These are phyloP conservation scores for Acrodontium crateriforme DNA, from an alignment of 2,329 filamentous ascomycete genomes.

Conservation along the genomic window DNA sequence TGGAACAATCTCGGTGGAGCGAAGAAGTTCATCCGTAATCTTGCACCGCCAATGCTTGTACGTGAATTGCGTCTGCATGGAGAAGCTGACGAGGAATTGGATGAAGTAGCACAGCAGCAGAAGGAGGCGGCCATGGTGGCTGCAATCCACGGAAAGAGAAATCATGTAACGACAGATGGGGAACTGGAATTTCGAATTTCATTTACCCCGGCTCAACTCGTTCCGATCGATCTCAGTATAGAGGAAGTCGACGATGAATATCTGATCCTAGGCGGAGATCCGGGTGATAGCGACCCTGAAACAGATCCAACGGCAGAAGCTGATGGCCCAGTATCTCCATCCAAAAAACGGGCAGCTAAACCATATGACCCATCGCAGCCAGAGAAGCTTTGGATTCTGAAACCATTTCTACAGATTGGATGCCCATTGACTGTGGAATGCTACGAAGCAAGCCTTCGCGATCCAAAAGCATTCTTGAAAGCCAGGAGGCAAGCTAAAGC, in stretches of 20 bases:
- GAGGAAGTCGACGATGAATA: constrained; percentile 52
- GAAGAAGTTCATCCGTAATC: constrained; percentile 66
- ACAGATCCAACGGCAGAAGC: constrained; percentile 10
- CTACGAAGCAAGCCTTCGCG: constrained; percentile 41
- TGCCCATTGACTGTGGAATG: constrained; percentile 50
- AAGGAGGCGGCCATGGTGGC: constrained; percentile 44
- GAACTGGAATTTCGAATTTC: constrained; percentile 65
- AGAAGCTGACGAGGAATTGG: constrained; percentile 6
- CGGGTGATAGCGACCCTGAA: constrained; percentile 22
- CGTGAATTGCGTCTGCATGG: constrained; percentile 37
- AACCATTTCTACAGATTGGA: constrained; percentile 49
- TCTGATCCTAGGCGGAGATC: constrained; percentile 25
- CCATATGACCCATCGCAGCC: constrained; percentile 52
- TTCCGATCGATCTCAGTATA: constrained; percentile 59
- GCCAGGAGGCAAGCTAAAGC: constrained; percentile 12
- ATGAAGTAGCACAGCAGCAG: constrained; percentile 28
- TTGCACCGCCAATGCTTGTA: constrained; percentile 63
- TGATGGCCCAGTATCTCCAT: constrained; percentile 21
- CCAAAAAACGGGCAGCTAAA: constrained; percentile 28
- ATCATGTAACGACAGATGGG: constrained; percentile 60
- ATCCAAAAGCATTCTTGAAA: constrained; percentile 16
- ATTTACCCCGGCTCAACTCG: constrained; percentile 61
- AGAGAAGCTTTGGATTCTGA: constrained; percentile 56
- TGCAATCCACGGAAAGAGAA: constrained; percentile 52
- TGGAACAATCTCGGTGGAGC: constrained; percentile 71